These are phyloP conservation scores for Lactifluus hygrophoroides DNA, from an alignment of 768 basidiomycete species.

Conservation along the genomic window DNA sequence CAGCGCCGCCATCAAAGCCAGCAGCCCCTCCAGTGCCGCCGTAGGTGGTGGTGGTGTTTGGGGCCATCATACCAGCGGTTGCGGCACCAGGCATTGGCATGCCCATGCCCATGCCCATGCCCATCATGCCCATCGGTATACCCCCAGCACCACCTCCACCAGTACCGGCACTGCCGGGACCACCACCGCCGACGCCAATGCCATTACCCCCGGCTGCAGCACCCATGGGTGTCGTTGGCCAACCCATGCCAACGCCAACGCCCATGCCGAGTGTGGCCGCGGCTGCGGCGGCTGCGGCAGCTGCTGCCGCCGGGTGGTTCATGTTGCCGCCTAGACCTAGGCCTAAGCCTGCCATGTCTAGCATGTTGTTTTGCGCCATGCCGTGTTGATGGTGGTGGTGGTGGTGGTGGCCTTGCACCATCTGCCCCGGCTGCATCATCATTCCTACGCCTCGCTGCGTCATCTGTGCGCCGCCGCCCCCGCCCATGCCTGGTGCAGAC, in stretches of 20 bases:
- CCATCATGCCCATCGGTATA: conserved; percentile 18
- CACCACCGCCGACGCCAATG: no score
- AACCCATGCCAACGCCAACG: conserved; percentile 18
- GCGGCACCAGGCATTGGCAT: neutral
- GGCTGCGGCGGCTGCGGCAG: neutral
- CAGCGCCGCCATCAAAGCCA: neutral
- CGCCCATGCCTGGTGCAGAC: conserved; percentile 8
- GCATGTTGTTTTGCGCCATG: no score
- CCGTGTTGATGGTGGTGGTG: neutral
- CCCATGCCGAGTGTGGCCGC: conserved; percentile 21
- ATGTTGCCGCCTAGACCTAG: conserved; percentile 9
- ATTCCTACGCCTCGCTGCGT: neutral
- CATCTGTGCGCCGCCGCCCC: conserved; percentile 9
- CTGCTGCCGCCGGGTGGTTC: neutral
- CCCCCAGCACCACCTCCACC: no score
- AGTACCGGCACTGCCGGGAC: no score
- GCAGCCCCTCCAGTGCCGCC: no score
- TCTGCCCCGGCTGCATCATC: neutral
- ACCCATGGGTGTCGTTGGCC: neutral
- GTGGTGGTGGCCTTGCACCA: neutral
- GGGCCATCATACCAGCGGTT: neutral
- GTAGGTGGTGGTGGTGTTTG: neutral
- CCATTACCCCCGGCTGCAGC: no score
- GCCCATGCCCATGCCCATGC: conserved; percentile 11
- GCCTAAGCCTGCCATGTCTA: no score